phyloP scores from a whole-genome alignment of 2,329 filamentous ascomycete genomes.

The Stromatinia cepivora region DNA sequence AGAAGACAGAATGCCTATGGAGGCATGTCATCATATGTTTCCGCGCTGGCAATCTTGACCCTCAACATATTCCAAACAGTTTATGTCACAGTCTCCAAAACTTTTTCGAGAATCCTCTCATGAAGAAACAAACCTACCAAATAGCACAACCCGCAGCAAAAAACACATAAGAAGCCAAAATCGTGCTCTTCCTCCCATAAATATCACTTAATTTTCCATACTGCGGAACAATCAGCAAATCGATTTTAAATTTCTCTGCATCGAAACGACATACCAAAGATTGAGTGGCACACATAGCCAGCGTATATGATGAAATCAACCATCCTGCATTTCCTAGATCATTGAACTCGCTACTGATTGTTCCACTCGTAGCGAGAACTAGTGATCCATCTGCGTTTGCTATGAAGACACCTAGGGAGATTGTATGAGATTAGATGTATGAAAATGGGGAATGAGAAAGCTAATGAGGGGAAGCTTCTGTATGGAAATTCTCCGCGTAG shows the following conservation, averaged over 20 bases:
- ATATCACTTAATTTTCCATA: slow-evolving; percentile 55
- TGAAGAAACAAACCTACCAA: slow-evolving; percentile 44
- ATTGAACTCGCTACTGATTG: slow-evolving; percentile 61
- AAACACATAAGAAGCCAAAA: slow-evolving; percentile 47
- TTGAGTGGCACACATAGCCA: slow-evolving; percentile 55
- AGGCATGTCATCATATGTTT: no score
- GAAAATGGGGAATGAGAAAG: neutral
- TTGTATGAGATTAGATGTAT: neutral
- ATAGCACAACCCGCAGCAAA: slow-evolving; percentile 47
- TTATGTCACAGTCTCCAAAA: neutral
- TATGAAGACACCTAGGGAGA: slow-evolving; percentile 56
- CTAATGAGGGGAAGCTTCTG: neutral
- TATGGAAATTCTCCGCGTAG: neutral
- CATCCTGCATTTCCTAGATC: slow-evolving; percentile 58
- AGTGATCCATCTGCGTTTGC: slow-evolving; percentile 63
- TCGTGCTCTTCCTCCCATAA: slow-evolving; percentile 41
- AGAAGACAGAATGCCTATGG: neutral
- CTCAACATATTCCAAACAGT: neutral
- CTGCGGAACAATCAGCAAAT: neutral
- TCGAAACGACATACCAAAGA: slow-evolving; percentile 47
- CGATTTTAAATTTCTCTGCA: neutral
- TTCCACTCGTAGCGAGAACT: slow-evolving; percentile 63
- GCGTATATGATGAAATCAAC: slow-evolving; percentile 53
- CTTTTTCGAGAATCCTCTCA: neutral
- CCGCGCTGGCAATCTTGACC: neutral